Percentiles rank a stretch among this genome's conserved stretches.
Evolutionary conservation across 768 basidiomycete genomes (phyloP).

Genomic region (Pisolithus sp.): DNA sequence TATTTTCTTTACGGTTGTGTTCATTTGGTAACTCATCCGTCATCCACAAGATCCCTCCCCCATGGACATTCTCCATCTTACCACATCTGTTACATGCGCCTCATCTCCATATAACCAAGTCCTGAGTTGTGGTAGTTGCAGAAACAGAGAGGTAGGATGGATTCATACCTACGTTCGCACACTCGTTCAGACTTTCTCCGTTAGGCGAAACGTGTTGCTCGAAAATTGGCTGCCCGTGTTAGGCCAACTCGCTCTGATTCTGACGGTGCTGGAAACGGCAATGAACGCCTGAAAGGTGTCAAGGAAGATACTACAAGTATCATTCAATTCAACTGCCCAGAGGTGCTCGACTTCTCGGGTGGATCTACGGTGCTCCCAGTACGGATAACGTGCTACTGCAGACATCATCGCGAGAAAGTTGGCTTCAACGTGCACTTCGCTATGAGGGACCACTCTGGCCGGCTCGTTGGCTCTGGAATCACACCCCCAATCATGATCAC

Average conservation of each 20-base stretch:
- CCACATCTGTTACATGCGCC: constrained; percentile 72
- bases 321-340: constrained; percentile 92
- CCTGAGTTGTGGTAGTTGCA: constrained; percentile 82
- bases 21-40: constrained; percentile 9
- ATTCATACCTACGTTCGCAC: constrained; percentile 1
- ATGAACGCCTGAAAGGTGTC: constrained; percentile 35
- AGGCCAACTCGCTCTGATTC: constrained; percentile 73
- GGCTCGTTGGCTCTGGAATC: constrained; percentile 72
- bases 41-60: constrained; percentile 49
- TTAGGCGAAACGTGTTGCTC: constrained; percentile 83
- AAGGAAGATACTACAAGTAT: constrained; percentile 75
- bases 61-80: constrained; percentile 66
- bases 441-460: constrained; percentile 73
- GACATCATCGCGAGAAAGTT: constrained; percentile 95
- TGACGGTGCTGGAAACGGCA: constrained; percentile 55
- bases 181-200: constrained; percentile 7
- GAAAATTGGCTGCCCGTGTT: constrained; percentile 81
- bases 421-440: constrained; percentile 90
- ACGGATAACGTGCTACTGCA: constrained; percentile 95
- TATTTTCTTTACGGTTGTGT: not conserved
- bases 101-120: constrained; percentile 73
- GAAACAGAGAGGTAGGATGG: constrained; percentile 67
- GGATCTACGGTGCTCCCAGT: constrained; percentile 89
- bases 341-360: constrained; percentile 80
- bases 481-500: constrained; percentile 97